phyloP scores from a whole-genome alignment of 1,284 basidiomycete species.

The Austropuccinia psidii region DNA sequence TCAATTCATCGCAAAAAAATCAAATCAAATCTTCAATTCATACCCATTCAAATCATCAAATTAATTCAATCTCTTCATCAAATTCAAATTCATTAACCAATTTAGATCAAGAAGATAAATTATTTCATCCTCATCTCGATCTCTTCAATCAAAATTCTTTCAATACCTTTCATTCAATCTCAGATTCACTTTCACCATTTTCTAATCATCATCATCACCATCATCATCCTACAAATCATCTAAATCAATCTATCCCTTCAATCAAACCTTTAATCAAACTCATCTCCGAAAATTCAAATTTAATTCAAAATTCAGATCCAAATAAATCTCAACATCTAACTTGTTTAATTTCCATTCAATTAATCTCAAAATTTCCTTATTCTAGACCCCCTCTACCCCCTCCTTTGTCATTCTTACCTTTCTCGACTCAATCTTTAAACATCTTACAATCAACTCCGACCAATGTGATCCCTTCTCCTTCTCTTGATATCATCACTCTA shows the following conservation, averaged over 20 bases:
- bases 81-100: too few species aligned
- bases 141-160: too few species aligned
- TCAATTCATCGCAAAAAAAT: too few species aligned
- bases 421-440: background rate
- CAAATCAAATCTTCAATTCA: too few species aligned
- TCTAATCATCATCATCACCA: background rate
- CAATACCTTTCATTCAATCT: too few species aligned
- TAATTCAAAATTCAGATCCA: slow-evolving; percentile 1
- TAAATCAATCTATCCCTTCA: too few species aligned
- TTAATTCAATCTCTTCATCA: too few species aligned
- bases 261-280: background rate
- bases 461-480: background rate
- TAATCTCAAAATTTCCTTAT: too few species aligned
- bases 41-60: too few species aligned
- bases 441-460: background rate
- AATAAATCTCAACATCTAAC: slow-evolving; percentile 22
- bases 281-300: slow-evolving; percentile 9
- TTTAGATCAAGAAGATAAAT: slow-evolving; percentile 10
- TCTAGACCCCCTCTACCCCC: background rate
- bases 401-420: background rate
- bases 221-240: background rate
- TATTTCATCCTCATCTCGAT: background rate
- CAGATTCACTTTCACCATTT: too few species aligned
- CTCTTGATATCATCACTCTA: background rate
- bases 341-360: slow-evolving; percentile 22